Conservation (phyloP, 139 green algal genomes). For the Microglena sp. region DNA sequence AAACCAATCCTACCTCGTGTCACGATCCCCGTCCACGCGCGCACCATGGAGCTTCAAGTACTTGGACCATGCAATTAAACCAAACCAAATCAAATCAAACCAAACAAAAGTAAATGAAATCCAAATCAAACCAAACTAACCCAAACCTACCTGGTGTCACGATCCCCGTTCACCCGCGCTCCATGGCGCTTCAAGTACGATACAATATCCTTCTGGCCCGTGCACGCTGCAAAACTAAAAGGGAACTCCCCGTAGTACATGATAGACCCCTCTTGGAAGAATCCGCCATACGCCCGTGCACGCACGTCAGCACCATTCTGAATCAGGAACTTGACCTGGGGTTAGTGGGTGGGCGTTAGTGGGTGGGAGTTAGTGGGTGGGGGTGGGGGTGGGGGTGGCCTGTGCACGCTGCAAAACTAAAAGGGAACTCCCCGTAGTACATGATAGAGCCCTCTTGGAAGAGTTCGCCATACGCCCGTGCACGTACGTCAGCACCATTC, state of each 20-base stretch:
- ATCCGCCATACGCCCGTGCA: slow-evolving; percentile 38
- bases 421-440: slow-evolving; percentile 51
- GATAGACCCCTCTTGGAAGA: slow-evolving; percentile 32
- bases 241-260: slow-evolving; percentile 54
- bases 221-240: slow-evolving; percentile 42
- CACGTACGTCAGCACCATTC: slow-evolving; percentile 37
- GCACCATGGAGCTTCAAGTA: slow-evolving; percentile 47
- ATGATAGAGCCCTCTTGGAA: slow-evolving; percentile 32
- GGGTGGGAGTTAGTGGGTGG: no score
- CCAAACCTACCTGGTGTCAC: no score
- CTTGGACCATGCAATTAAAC: no score
- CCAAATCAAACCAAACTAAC: no score
- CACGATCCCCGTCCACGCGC: slow-evolving; percentile 32
- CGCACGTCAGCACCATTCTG: slow-evolving; percentile 41
- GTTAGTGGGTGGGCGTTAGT: no score
- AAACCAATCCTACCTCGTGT: no score
- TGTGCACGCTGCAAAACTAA: slow-evolving; percentile 43
- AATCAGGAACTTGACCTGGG: slow-evolving; percentile 52
- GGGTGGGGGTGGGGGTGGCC: no score
- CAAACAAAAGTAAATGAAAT: no score
- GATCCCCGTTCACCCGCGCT: slow-evolving; percentile 33
- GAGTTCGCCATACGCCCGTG: slow-evolving; percentile 41
- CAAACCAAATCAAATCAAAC: no score
- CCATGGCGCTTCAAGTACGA: slow-evolving; percentile 47
- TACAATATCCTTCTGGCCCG: slow-evolving; percentile 46